phyloP scores from a whole-genome alignment of 306 rosid species.

The Vigna radiata region DNA sequence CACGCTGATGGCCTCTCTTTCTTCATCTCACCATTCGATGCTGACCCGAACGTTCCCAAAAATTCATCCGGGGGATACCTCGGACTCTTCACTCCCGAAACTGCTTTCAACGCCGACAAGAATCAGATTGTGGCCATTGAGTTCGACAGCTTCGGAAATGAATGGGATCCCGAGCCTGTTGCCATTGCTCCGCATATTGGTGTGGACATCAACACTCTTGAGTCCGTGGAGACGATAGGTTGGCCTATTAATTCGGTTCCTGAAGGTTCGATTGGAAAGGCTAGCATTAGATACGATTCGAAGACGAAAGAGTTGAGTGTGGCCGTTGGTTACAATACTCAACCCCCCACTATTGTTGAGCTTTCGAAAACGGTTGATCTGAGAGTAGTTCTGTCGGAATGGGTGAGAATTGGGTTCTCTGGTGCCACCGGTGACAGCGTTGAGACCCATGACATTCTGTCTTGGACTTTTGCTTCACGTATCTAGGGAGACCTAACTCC shows the following conservation, averaged over 20 bases:
- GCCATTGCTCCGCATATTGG: conserved; percentile 53
- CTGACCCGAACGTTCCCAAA: conserved; percentile 31
- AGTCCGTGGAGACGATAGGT: background rate
- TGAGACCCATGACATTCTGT: conserved; percentile 4
- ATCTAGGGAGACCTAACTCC: background rate
- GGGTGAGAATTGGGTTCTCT: conserved; percentile 45
- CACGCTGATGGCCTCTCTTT: conserved; percentile 62
- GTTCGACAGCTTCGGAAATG: conserved; percentile 51
- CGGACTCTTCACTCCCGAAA: conserved; percentile 35
- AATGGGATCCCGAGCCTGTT: conserved; percentile 51
- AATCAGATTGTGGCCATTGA: conserved; percentile 61
- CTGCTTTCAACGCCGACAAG: conserved; percentile 22
- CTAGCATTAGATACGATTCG: conserved; percentile 28
- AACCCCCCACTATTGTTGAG: background rate
- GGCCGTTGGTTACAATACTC: background rate
- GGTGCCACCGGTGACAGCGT: background rate
- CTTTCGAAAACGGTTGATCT: conserved; percentile 3
- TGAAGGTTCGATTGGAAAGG: background rate
- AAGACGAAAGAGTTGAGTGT: background rate
- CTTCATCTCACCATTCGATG: conserved; percentile 54
- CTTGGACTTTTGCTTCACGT: conserved; percentile 24
- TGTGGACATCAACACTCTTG: conserved; percentile 47
- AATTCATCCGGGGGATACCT: conserved; percentile 46
- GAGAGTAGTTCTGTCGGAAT: conserved; percentile 26
- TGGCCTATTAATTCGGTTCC: conserved; percentile 31